Evolutionary conservation across 805 yeast species (phyloP), one percentile per base, ranked within the genome.

Genomic region (Saturnispora dispora): DNA sequence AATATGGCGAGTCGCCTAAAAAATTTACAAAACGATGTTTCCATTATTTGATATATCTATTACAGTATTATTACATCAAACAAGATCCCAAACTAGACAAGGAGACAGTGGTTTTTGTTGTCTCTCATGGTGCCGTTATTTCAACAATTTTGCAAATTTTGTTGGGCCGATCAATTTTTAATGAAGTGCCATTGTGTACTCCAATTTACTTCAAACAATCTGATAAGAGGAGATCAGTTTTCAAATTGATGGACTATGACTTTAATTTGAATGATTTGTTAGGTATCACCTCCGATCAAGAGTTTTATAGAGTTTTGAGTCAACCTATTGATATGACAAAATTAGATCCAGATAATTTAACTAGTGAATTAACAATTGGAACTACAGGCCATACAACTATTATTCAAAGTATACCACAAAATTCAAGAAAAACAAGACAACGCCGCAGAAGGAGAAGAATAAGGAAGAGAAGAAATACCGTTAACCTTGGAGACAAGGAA

Each of bases 81-180:
- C 58, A 66, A 10, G 47, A 53, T 2, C 57, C 58, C 5, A 55
- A 57, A 36, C 62, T 65, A 6, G 64, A 69, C 35, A 63, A 63
- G 42, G 59, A 68, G 36, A 62, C 68, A 3, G 58, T 67, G 1
- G 54, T 73, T 3, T 51, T 65, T 23, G 54, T 73, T 15, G 61
- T 73, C 53, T 63, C 75, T 4, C 77, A 73, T 52, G 77, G 77
- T 7, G 75, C 77, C 1, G 68, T 72, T 45, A 71, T 71, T 11
- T 64, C 74, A 18, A 62, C 71, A 22, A 53, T 73, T 5, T 55
- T 73, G 15, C 73, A 73, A 42, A 58, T 72, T 33, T 47, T 73
- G 4, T 48, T 70, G 44, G 67, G 68, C 15, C 65, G 67, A 51
- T 66, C 74, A 0, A 52, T 73, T 13, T 71, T 65, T 57, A 65